Conservation (phyloP, 2,329 filamentous ascomycete genomes). For the Epichloe amarillans region DNA sequence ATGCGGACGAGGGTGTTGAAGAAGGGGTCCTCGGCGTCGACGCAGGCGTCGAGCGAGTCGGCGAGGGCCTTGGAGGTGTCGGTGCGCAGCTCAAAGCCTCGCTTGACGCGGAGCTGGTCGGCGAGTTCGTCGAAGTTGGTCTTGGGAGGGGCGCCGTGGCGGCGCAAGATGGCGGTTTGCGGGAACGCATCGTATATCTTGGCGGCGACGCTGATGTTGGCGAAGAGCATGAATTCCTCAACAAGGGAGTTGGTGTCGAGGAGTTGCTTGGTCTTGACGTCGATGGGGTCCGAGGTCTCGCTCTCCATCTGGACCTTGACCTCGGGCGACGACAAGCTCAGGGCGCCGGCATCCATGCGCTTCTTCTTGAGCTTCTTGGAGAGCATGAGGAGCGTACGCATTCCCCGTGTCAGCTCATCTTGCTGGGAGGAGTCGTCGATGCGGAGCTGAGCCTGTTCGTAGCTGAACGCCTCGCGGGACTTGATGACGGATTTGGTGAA, state of each 20-base stretch:
- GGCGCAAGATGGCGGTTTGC: slow-evolving; percentile 84
- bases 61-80: slow-evolving; percentile 90
- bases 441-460: slow-evolving; percentile 86
- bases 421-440: slow-evolving; percentile 82
- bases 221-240: slow-evolving; percentile 98
- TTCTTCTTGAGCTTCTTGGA: slow-evolving; percentile 91
- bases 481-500: slow-evolving; percentile 98
- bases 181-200: slow-evolving; percentile 88
- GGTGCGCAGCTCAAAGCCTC: slow-evolving; percentile 62
- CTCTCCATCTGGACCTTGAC: slow-evolving; percentile 92
- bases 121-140: slow-evolving; percentile 92
- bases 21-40: slow-evolving; percentile 72
- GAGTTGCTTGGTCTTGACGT: slow-evolving; percentile 88
- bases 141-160: slow-evolving; percentile 83
- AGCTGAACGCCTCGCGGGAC: slow-evolving; percentile 92
- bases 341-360: slow-evolving; percentile 87
- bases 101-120: slow-evolving; percentile 82
- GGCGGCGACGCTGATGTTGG: slow-evolving; percentile 85
- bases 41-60: slow-evolving; percentile 76
- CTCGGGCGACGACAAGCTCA: slow-evolving; percentile 95
- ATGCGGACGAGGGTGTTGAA: slow-evolving; percentile 98
- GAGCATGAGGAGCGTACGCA: slow-evolving; percentile 73
- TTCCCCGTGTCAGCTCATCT: slow-evolving; percentile 80
- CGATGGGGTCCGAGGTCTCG: slow-evolving; percentile 89
- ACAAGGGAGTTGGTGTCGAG: slow-evolving; percentile 95